Conservation (phyloP, 73 alveolate species). For the Tetrahymena thermophila region DNA sequence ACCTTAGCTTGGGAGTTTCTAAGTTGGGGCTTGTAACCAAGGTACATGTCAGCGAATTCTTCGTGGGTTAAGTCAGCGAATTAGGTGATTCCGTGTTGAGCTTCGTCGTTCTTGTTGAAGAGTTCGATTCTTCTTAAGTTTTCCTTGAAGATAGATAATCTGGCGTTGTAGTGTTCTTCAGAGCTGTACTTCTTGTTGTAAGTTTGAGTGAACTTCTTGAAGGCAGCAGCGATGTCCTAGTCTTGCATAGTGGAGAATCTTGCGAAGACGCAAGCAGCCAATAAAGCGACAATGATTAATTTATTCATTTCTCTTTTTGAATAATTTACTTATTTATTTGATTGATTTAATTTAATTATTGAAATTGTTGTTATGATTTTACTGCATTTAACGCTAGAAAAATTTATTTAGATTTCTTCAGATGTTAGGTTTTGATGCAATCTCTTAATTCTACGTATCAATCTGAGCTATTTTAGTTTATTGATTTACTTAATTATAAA, state of each 20-base stretch:
- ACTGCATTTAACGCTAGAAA: neutral
- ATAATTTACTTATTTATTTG: neutral
- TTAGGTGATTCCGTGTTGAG: conserved; percentile 27
- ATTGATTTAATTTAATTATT: neutral
- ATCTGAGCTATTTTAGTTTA: neutral
- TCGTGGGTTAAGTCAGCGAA: conserved; percentile 52
- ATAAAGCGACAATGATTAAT: neutral
- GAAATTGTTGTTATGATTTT: neutral
- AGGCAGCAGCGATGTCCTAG: neutral
- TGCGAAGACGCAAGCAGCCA: conserved; percentile 1
- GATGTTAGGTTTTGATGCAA: neutral
- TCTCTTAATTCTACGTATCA: neutral
- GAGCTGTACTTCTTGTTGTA: neutral
- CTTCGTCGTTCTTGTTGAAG: neutral
- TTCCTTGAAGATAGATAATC: neutral
- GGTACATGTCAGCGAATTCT: conserved; percentile 43
- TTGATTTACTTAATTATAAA: neutral
- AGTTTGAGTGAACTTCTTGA: neutral
- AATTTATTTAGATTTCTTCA: neutral
- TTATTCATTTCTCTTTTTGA: neutral
- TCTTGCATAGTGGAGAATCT: neutral
- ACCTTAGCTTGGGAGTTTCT: neutral
- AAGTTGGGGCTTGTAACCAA: conserved; percentile 5
- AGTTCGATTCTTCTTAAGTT: neutral
- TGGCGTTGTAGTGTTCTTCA: neutral